phyloP scores from a whole-genome alignment of 441 rosid genomes.

The Arabidopsis hybrid region DNA sequence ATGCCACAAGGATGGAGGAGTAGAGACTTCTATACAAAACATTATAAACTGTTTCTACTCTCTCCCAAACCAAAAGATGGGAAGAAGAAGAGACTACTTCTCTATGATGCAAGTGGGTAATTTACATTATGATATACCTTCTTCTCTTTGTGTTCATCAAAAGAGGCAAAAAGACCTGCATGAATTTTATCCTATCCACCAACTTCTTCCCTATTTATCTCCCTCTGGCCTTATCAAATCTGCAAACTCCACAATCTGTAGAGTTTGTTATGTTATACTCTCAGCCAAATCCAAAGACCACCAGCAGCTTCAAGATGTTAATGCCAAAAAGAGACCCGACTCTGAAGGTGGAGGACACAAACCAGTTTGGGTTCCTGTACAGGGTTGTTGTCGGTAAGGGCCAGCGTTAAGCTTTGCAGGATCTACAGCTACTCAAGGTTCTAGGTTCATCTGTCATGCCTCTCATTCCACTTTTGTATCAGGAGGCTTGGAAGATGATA shows the following conservation, averaged over 20 bases:
- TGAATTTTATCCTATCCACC: slow-evolving; percentile 24
- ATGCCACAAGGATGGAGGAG: slow-evolving; percentile 40
- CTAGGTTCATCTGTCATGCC: slow-evolving; percentile 50
- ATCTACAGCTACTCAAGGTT: slow-evolving; percentile 54
- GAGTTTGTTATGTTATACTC: slow-evolving; percentile 37
- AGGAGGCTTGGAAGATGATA: slow-evolving; percentile 64
- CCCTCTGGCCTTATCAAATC: slow-evolving; percentile 31
- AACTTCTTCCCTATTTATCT: slow-evolving; percentile 25
- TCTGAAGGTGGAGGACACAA: slow-evolving; percentile 28
- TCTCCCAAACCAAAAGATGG: slow-evolving; percentile 40
- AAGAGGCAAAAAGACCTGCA: slow-evolving; percentile 39
- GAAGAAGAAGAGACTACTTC: slow-evolving; percentile 34
- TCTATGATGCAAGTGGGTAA: slow-evolving; percentile 41
- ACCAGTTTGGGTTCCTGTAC: slow-evolving; percentile 69
- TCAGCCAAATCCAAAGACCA: slow-evolving; percentile 33
- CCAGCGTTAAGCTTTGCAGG: slow-evolving; percentile 54
- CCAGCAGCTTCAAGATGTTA: slow-evolving; percentile 22
- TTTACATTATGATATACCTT: slow-evolving; percentile 40
- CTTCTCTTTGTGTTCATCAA: slow-evolving; percentile 9
- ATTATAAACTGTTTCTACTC: slow-evolving; percentile 44
- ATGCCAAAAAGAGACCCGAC: slow-evolving; percentile 25
- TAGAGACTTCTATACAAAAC: slow-evolving; percentile 45
- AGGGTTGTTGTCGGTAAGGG: slow-evolving; percentile 66
- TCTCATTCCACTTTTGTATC: slow-evolving; percentile 73
- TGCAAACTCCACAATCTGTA: slow-evolving; percentile 40